phyloP scores from a whole-genome alignment of 1,284 basidiomycete genomes.

The Pyrrhoderma lamaoense region DNA sequence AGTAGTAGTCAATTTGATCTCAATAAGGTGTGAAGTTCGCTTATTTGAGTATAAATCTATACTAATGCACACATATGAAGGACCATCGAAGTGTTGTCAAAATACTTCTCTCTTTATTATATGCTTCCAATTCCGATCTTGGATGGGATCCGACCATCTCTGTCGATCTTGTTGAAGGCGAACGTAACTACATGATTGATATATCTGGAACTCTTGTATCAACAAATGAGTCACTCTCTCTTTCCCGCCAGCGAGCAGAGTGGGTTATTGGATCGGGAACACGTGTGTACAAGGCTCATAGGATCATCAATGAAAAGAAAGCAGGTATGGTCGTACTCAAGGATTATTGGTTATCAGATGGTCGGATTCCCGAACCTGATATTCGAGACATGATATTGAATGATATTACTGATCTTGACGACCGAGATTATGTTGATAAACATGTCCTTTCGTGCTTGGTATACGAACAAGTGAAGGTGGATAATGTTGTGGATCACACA shows the following conservation, averaged over 20 bases:
- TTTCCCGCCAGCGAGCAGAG: background rate
- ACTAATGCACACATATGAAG: too few species aligned
- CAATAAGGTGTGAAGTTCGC: too few species aligned
- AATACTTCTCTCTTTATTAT: slow-evolving; percentile 3
- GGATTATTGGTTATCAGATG: background rate
- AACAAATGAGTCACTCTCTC: background rate
- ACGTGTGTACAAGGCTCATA: background rate
- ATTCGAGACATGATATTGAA: background rate
- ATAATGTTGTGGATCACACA: slow-evolving; percentile 1
- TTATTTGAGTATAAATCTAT: too few species aligned
- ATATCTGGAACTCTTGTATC: background rate
- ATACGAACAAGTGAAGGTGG: background rate
- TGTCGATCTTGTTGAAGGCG: background rate
- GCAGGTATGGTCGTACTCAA: background rate
- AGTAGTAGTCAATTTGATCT: too few species aligned
- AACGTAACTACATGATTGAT: too few species aligned
- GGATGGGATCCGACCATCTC: slow-evolving; percentile 4
- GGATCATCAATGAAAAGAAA: background rate
- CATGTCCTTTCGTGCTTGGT: background rate
- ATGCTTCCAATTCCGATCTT: background rate
- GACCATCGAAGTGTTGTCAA: too few species aligned
- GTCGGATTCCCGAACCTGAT: background rate
- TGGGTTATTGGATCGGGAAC: background rate
- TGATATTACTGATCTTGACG: background rate
- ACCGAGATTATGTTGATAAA: background rate